Evolutionary conservation across 768 basidiomycete genomes (phyloP), one percentile per base, ranked within the genome.

Genomic region (Cytidiella melzeri): DNA sequence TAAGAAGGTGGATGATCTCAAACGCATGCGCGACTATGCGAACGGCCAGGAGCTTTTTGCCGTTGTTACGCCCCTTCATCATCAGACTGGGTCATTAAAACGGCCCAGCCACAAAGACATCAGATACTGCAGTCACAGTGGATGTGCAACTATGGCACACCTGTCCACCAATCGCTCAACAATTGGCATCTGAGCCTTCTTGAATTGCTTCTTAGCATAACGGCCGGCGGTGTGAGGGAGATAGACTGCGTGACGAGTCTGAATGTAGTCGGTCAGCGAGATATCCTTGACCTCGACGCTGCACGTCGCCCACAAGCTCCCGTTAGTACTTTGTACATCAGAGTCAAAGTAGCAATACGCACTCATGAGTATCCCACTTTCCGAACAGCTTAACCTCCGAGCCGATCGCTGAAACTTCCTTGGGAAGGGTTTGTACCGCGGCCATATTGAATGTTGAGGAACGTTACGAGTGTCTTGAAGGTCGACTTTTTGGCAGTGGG

Each of bases 51-150:
- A 98, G 84, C 75, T 98, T 98, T 80, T 98, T 97, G 67, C 96
- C 96, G 75, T 94, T 98, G 85, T 98, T 99, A 73, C 96, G 93
- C 54, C 96, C 96, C 76, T 98, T 96, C 96, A 99, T 99, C 96
- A 99, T 99, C 68, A 99, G 74, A 70, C 92, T 95, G 59, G 4
- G 18, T 13, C 45, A 38, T 12, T 5, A 20, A 40, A n/a, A 28
- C 23, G 28, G 50, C 28, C 39, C 37, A 21, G 15, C 4, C 21
- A 41, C n/a, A n/a, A n/a, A n/a, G 42, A 7, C 24, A 10, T 24
- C 3, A 13, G 43, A 18, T 40, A 18, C 36, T 5, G 43, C 38
- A 40, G 4, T 9, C 40, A 15, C 4, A 24, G n/a, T 34, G 13
- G 1, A 11, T 18, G 24, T 45, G 37, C 39, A 40, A 41, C 48